Evolutionary conservation across 1,284 basidiomycete species (phyloP), one percentile per base, ranked within the genome.

Genomic region (Apiotrichum sp.): DNA sequence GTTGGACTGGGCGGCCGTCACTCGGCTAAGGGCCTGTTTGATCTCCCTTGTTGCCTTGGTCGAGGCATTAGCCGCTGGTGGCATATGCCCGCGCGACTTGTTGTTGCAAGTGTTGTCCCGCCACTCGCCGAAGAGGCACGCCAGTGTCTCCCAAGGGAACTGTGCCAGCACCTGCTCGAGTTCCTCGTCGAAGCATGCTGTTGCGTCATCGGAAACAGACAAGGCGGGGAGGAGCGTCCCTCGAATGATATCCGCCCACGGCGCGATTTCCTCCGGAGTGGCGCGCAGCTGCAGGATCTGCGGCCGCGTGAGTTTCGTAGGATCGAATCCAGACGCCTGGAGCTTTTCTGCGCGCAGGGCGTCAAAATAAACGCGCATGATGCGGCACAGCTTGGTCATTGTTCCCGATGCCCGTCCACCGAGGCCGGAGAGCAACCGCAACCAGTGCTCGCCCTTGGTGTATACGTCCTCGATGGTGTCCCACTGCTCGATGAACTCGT

Each of bases 51-150:
- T 59, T 74, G 73, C 65, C 71, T 79, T 42, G 63, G 76, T 62
- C 61, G 76, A 60, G 53, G 73, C 69, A 34, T 69, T 56, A 0
- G 68, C 65, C 11, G 72, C 71, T 1, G 66, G 65, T 3, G 68
- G 67, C 53, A 69, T 65, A 22, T 64, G 58, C 34, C 61, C 64
- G 7, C 62, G 62, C 4, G 62, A 61, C 36, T 63, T 64, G 40
- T 61, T 58, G 53, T 76, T 75, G 64, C 78, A 79, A n/a, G 78
- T 83, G 48, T 79, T 78, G 53, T 85, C 82, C 75, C 88, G 88
- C 96, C 95, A 98, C 78, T 98, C 93, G 48, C 93, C 96, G 68
- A 98, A 97, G 33, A 98, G 78, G 40, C 82, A 82, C 84, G 90
- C 98, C 3, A 96, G 88, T 46, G 83, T 79, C 6, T 86, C 83